Base-by-base conservation (phyloP, 129 eudicot genomes). In the Pulicaria dysenterica region DNA sequence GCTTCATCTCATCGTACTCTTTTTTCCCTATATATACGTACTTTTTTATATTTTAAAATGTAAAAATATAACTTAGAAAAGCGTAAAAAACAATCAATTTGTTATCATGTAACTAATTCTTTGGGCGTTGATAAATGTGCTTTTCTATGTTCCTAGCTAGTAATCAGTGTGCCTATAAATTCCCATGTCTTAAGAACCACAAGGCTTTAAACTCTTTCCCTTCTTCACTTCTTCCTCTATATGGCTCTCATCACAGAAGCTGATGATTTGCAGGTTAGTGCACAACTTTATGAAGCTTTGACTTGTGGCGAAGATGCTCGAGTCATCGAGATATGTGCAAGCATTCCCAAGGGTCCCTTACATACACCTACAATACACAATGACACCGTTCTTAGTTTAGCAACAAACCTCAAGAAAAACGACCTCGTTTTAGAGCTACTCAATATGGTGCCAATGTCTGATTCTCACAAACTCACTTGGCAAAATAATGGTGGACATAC, bases 311-410 rank as follows among this genome's bases (percentile, higher is more conserved):
- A 66, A 8, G 73, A 75, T 3, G 74, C 36, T 2, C 44, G 31
- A 67, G 73, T 75, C 19, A 58, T 75, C 8, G 42, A 50, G 0
- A 44, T 77, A 6, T 82, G 85, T 50, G 39, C 10, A 38, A 0
- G 31, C 24, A 37, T 72, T 50, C 36, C 34, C 15, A 65, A 82
- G 13, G 85, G 85, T 51, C 82, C 83, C 0, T 48, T 83, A 31
- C 72, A 47, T 11, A 56, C 41, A 36, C 43, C 59, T 6, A 78
- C 86, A 2, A 58, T 66, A 41, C 70, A 60, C 34, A 16, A 49
- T 0, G 81, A 78, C 68, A 78, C 83, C 3, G 72, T 83, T 15
- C 74, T 83, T 16, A 64, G 65, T 14, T 7, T 53, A 49, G 72
- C 81, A 6, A 43, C 66, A 7, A 36, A 70, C 63, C 55, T 71